Conservation (phyloP, 257 asterid genomes). For the Eucommia ulmoides region DNA sequence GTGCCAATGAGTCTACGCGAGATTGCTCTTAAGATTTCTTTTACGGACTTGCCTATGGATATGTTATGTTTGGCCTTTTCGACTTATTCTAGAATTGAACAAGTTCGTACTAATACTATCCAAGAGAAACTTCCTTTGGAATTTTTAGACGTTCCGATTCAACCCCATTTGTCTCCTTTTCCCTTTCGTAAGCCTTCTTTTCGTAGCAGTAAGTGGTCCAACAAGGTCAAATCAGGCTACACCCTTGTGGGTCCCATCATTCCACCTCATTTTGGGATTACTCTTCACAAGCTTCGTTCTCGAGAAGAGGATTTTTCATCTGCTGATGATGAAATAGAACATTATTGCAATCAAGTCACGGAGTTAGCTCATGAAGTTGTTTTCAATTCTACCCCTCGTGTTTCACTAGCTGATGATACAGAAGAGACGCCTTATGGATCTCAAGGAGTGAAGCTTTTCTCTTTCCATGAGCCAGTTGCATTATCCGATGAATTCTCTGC, state of each 20-base stretch:
- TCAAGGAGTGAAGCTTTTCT: slow-evolving; percentile 16
- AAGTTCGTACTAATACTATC: too few relatives aligned
- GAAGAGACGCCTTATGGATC: slow-evolving; percentile 16
- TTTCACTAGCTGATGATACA: slow-evolving; percentile 53
- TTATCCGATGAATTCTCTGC: slow-evolving; percentile 14
- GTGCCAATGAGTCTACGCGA: slow-evolving; percentile 60
- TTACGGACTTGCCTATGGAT: slow-evolving; percentile 33
- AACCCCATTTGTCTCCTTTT: slow-evolving; percentile 27
- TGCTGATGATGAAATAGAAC: slow-evolving; percentile 25
- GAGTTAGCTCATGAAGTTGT: slow-evolving; percentile 29
- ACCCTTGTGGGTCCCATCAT: slow-evolving; percentile 32
- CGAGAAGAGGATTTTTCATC: slow-evolving; percentile 30
- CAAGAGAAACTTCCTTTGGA: slow-evolving; percentile 22
- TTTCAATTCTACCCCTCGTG: slow-evolving; percentile 14
- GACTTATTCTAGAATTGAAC: too few relatives aligned
- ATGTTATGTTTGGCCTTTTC: slow-evolving; percentile 32
- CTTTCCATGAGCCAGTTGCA: slow-evolving; percentile 31
- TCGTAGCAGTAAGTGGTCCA: slow-evolving; percentile 33
- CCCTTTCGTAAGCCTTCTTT: slow-evolving; percentile 33
- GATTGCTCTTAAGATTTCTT: slow-evolving; percentile 40
- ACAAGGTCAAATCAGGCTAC: slow-evolving; percentile 28
- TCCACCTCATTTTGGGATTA: slow-evolving; percentile 44
- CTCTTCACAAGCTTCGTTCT: slow-evolving; percentile 25
- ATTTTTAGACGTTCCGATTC: slow-evolving; percentile 29
- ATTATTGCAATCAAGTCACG: slow-evolving; percentile 31